Evolutionary conservation across 1,139 yeast genomes (phyloP).

Genomic region (Saccharomycopsis hybrid): DNA sequence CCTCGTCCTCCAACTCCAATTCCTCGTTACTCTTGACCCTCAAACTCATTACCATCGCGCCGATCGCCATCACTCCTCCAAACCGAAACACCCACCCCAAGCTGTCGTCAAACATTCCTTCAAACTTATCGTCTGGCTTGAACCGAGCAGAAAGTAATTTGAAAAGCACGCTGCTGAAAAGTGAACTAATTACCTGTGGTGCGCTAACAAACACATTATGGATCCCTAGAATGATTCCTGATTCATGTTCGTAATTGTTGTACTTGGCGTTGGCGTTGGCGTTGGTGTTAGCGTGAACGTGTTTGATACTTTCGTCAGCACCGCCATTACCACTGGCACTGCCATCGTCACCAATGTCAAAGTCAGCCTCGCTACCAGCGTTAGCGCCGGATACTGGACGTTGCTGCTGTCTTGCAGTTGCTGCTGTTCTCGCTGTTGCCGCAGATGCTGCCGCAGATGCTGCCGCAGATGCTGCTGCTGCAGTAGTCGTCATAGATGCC

Average conservation of each 20-base stretch:
- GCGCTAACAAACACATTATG: constrained; percentile 46
- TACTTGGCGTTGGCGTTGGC: too few species aligned
- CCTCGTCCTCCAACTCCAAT: constrained; percentile 22
- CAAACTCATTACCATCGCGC: constrained; percentile 34
- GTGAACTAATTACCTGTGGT: constrained; percentile 41
- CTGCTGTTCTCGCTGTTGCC: too few species aligned
- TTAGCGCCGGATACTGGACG: too few species aligned
- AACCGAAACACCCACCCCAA: constrained; percentile 43
- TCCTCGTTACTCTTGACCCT: constrained; percentile 32
- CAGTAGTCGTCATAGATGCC: too few species aligned
- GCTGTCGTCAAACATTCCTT: constrained; percentile 30
- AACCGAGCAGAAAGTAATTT: constrained; percentile 25
- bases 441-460: neutral
- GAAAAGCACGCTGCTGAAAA: constrained; percentile 37
- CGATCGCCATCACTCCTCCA: constrained; percentile 39
- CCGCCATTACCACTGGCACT: too few species aligned
- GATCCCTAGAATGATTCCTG: constrained; percentile 42
- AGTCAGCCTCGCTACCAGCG: too few species aligned
- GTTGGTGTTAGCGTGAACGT: neutral
- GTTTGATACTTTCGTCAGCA: too few species aligned
- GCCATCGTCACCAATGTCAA: too few species aligned
- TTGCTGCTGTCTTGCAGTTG: too few species aligned
- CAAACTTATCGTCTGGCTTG: constrained; percentile 19
- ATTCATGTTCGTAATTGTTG: constrained; percentile 36
- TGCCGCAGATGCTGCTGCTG: too few species aligned